A percentile compares a stretch with the other conserved stretches of the same genome.
phyloP scores from a whole-genome alignment of 495 filamentous ascomycete genomes.

The Ramalina peruviana region DNA sequence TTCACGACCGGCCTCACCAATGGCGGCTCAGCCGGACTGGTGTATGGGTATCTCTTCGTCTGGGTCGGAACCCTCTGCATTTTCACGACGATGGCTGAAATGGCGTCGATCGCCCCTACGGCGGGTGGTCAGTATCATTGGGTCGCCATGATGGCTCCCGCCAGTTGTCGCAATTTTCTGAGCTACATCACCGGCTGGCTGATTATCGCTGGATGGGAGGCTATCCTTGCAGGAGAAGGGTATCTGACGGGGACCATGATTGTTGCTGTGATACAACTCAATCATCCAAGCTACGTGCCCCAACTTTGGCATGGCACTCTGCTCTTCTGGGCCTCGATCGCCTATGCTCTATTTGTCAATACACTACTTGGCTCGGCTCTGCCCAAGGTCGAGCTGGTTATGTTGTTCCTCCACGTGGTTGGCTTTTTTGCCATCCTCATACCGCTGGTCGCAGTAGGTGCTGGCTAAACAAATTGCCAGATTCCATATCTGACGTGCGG shows the following conservation, averaged over 20 bases:
- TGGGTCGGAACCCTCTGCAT: conserved; percentile 29
- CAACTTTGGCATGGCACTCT: conserved; percentile 30
- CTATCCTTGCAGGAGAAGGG: conserved; percentile 25
- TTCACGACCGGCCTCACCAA: conserved; percentile 16
- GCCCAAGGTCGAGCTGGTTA: conserved; percentile 30
- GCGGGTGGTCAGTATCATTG: conserved; percentile 41
- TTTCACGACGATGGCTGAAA: conserved; percentile 19
- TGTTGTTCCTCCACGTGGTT: conserved; percentile 34
- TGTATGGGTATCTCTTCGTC: conserved; percentile 36
- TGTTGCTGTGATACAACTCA: conserved; percentile 27
- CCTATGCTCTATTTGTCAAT: conserved; percentile 30
- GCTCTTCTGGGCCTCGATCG: conserved; percentile 27
- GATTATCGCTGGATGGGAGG: conserved; percentile 32
- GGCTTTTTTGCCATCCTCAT: conserved; percentile 40
- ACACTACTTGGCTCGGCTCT: conserved; percentile 25
- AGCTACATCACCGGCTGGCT: conserved; percentile 38
- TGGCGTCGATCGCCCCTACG: conserved; percentile 32
- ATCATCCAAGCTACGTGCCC: conserved; percentile 22
- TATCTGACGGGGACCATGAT: conserved; percentile 30
- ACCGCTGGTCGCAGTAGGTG: conserved; percentile 32
- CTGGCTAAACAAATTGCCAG: conserved; percentile 17
- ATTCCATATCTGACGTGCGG: conserved; percentile 9
- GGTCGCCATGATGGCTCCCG: conserved; percentile 36
- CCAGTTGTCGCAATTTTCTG: conserved; percentile 23
- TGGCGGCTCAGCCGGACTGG: conserved; percentile 34